Evolutionary conservation across 768 basidiomycete species (phyloP).

Genomic region (Boletus bicolor): DNA sequence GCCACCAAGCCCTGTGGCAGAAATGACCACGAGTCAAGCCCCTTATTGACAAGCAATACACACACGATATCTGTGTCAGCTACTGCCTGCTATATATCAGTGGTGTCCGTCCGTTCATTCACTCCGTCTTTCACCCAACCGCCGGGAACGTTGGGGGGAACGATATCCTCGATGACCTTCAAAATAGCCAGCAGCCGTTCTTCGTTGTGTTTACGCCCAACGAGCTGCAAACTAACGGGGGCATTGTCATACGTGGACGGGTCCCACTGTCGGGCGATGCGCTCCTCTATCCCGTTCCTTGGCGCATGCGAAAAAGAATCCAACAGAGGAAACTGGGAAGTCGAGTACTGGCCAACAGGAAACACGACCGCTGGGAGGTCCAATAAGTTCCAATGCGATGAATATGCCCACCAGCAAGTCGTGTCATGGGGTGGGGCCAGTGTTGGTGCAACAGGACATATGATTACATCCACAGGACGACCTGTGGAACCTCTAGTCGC

Average conservation of each 20-base stretch:
- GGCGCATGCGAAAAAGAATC: conserved; percentile 19
- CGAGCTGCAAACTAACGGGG: conserved; percentile 46
- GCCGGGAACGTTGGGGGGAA: conserved; percentile 18
- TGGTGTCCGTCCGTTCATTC: conserved; percentile 12
- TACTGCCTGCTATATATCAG: not conserved
- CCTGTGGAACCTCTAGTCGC: conserved; percentile 35
- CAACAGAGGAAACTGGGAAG: conserved; percentile 17
- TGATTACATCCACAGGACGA: conserved; percentile 45
- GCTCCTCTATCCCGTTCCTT: conserved; percentile 37
- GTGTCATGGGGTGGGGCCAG: conserved; percentile 48
- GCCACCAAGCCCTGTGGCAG: conserved; percentile 6
- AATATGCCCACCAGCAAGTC: conserved; percentile 49
- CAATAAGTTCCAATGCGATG: conserved; percentile 51
- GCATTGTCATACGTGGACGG: conserved; percentile 41
- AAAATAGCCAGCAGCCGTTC: conserved; percentile 47
- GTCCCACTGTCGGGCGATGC: conserved; percentile 39
- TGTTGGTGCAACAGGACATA: conserved; percentile 45
- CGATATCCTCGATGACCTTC: conserved; percentile 35
- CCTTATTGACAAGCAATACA: conserved; percentile 1
- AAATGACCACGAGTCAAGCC: conserved; percentile 12
- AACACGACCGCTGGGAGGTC: conserved; percentile 49
- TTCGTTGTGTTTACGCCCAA: conserved; percentile 50
- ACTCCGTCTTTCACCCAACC: not conserved
- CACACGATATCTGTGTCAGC: conserved; percentile 1
- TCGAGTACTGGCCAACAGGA: conserved; percentile 39